Evolutionary conservation across 108 stramenopile genomes (phyloP).

Genomic region (Skeletonema menzelii): DNA sequence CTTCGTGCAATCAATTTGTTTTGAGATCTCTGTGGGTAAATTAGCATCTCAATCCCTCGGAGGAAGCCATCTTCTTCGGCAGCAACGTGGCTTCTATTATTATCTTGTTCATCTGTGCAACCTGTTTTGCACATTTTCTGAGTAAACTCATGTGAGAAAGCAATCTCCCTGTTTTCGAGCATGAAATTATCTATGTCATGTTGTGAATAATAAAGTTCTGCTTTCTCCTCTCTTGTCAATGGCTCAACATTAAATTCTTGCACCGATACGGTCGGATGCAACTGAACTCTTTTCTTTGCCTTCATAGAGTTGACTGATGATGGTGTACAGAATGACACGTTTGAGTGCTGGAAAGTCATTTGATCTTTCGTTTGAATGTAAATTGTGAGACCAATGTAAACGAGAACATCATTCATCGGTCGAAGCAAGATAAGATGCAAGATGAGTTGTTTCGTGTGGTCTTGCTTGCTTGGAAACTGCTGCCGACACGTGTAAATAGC

Average conservation of each 20-base stretch:
- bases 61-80: conserved; percentile 4
- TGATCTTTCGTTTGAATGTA: not conserved
- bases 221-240: conserved; percentile 2
- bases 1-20: conserved; percentile 4
- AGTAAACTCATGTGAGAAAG: not conserved
- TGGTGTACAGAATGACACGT: not conserved
- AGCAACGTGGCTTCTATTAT: not conserved
- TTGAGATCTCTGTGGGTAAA: not conserved
- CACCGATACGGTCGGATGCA: conserved; percentile 11
- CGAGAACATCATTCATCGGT: too few relatives aligned
- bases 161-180: conserved; percentile 1
- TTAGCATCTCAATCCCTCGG: conserved; percentile 11
- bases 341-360: not conserved
- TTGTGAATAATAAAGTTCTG: conserved; percentile 10
- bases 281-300: conserved; percentile 3
- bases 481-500: too few relatives aligned
- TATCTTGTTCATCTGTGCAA: not conserved
- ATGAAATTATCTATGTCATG: not conserved
- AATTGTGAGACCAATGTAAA: too few relatives aligned
- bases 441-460: too few relatives aligned
- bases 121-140: not conserved
- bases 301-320: not conserved
- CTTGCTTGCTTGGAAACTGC: too few relatives aligned
- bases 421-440: too few relatives aligned
- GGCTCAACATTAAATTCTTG: not conserved